Evolutionary conservation across 1,284 basidiomycete genomes (phyloP), one percentile per base, ranked within the genome.

Genomic region (Rhodofomes roseus): DNA sequence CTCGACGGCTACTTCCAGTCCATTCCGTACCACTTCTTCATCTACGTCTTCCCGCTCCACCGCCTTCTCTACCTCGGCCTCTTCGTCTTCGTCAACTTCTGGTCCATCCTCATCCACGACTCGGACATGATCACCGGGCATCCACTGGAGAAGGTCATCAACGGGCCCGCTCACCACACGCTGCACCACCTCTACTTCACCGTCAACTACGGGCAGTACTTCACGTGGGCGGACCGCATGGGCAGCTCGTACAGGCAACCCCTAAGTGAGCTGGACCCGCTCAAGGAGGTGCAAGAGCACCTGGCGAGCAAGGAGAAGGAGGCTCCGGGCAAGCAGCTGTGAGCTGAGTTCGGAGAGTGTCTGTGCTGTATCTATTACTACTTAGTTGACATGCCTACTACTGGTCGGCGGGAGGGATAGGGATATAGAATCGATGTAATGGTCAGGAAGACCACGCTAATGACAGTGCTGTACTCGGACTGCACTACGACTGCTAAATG

Each of bases 51-150:
- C 79, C 96, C 96, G 0, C 78, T 98, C 27, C 95, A 99, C 68
- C 91, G 92, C 62, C 77, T 81, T 61, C 71, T 93, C 57, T 96
- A 94, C 76, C 83, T 97, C 57, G 83, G 71, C 31, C 81, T 96
- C 59, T 98, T 97, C 72, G 85, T 93, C 48, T 81, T 92, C 59
- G 92, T 98, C 68, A 97, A 96, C 77, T 83, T 90, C 70, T 97
- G 95, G 95, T 88, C 79, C 60, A 95, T 98, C 73, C 82, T 96
- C 63, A 99, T 99, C 68, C 96, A 99, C 74, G 96, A 99, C 75
- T 96, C 93, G n/a, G 97, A 99, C 79, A 98, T 99, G 95, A 89
- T 98, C 72, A 93, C 92, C 51, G 95, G 92, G n/a, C 90, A 94
- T 71, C 80, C 89, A 7, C 81, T 97, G 1, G 96, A 98, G 75